These are phyloP conservation scores for Pleurotus pulmonarius DNA, from an alignment of 768 basidiomycete genomes.

Conservation along the genomic window DNA sequence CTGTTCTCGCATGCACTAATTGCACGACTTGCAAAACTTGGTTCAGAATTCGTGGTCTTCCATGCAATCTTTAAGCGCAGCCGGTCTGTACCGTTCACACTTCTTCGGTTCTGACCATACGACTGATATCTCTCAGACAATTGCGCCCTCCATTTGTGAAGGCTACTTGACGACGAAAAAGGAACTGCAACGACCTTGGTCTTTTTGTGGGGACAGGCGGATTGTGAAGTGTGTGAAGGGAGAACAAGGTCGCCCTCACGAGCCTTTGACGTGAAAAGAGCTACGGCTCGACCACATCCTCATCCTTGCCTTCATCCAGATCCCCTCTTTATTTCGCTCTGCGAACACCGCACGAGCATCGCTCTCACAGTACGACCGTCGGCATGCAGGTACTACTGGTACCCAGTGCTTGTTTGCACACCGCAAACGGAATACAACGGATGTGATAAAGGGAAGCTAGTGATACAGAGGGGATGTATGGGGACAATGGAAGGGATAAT, in stretches of 20 bases:
- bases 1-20: slow-evolving; percentile 6
- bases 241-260: slow-evolving; percentile 1
- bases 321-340: not conserved
- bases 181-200: not conserved
- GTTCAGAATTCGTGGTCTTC: not conserved
- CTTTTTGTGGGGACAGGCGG: not conserved
- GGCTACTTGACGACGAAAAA: not conserved
- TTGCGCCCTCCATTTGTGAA: not conserved
- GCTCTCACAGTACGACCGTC: too few species aligned
- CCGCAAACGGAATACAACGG: not conserved
- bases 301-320: not conserved
- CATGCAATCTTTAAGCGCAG: not conserved
- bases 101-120: not conserved
- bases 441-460: not conserved
- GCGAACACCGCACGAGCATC: not conserved
- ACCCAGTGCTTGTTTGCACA: too few species aligned
- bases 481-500: too few species aligned
- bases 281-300: not conserved
- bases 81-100: not conserved
- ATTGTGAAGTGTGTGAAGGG: slow-evolving; percentile 6
- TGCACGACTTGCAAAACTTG: not conserved
- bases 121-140: not conserved
- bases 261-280: slow-evolving; percentile 7
- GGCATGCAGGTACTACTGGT: too few species aligned
- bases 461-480: not conserved